phyloP scores from a whole-genome alignment of 192 early-diverging fungal species.

The Neocallimastix lanati region DNA sequence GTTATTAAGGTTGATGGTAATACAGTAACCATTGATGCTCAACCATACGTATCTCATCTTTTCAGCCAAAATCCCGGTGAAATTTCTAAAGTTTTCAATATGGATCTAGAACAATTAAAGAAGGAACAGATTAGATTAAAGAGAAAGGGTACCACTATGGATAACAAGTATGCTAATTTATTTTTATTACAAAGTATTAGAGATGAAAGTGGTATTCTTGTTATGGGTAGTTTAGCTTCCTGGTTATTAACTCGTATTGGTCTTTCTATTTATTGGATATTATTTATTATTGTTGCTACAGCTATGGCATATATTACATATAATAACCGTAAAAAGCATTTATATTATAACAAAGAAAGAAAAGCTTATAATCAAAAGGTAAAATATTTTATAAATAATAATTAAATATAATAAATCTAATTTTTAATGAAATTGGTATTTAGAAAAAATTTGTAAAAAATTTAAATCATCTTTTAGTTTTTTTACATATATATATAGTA shows the following conservation, averaged over 20 bases:
- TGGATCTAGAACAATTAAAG: not conserved
- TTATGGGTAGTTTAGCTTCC: not conserved
- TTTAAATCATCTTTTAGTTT: no score
- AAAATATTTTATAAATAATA: not conserved
- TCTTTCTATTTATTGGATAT: not conserved
- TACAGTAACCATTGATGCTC: not conserved
- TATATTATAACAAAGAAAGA: not conserved
- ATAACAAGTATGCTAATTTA: not conserved
- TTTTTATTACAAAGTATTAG: not conserved
- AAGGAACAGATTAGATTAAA: not conserved
- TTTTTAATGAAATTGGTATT: no score
- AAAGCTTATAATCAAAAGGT: not conserved
- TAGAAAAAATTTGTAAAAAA: no score
- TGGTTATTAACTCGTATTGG: not conserved
- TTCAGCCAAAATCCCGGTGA: not conserved
- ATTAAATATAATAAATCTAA: no score
- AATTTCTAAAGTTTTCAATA: not conserved
- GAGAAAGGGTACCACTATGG: not conserved
- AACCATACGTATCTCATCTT: not conserved
- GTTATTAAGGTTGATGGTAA: not conserved
- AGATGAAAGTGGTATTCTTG: not conserved
- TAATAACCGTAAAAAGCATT: not conserved
- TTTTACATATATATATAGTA: no score
- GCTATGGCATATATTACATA: not conserved
- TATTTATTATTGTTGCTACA: not conserved